Evolutionary conservation across 2,329 filamentous ascomycete species (phyloP), one percentile per base, ranked within the genome.

Genomic region (Grosmannia penicillata): DNA sequence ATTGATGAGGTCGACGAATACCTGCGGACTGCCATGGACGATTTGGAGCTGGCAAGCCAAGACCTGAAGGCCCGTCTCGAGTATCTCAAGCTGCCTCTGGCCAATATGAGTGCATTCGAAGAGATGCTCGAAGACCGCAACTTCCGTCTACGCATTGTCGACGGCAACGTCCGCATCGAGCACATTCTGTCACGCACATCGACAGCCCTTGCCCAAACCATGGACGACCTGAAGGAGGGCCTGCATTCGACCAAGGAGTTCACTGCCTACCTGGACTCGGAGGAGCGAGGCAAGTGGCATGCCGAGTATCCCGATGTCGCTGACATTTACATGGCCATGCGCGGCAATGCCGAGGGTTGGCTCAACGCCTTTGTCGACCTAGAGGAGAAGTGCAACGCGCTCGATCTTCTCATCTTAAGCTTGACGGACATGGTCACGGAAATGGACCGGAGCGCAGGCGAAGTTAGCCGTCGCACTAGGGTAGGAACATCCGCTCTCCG

Each of bases 1-100:
- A 91, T 96, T 43, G 83, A 94, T 52, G 89, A 96, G 56, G 75
- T 96, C 23, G 91, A 96, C 57, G 78, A 81, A 50, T 95, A 94
- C 51, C 64, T 96, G 25, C 84, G 93, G 56, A 75, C 82, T 15
- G 82, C 84, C 1, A 74, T 84, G 31, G 86, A 93, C 49, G 89
- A 95, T 54, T 76, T 95, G 37, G 72, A 81, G 33, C 64, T 86
- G 37, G 84, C 86, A 5, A 72, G 78, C 32, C 66, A 75, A 43
- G 91, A 96, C 54, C 76, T 96, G 45, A 71, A 73, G 39, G 81
- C 84, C 45, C 76, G 89, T 19, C 77, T 93, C 44, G 77, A 81
- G 42, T 81, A 82, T 53, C 64, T 96, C 38, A 81, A 80, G 52
- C 61, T 94, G 29, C 87, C 89, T 3, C 76, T 96, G 59, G 72